Evolutionary conservation across 2,329 filamentous ascomycete genomes (phyloP).

Genomic region (Bipolaris victoriae): DNA sequence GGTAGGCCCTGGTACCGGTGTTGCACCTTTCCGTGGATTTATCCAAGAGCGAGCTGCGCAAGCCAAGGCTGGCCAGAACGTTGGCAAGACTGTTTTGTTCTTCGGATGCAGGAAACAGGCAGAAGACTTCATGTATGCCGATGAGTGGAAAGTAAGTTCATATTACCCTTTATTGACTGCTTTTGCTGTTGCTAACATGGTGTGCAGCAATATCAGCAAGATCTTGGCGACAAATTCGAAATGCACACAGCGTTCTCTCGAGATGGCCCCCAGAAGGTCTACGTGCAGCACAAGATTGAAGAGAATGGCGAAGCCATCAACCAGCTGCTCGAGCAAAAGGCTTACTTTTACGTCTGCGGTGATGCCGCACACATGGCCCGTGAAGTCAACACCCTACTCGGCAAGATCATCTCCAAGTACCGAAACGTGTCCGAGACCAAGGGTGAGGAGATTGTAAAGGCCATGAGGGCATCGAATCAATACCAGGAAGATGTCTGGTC

Average conservation of each 20-base stretch:
- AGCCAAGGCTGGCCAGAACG: constrained; percentile 77
- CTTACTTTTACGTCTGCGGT: constrained; percentile 97
- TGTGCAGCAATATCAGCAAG: constrained; percentile 76
- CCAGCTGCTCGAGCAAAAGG: constrained; percentile 81
- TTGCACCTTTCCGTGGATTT: constrained; percentile 94
- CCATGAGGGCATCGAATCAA: constrained; percentile 91
- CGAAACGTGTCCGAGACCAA: constrained; percentile 82
- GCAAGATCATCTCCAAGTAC: constrained; percentile 83
- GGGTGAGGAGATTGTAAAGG: constrained; percentile 95
- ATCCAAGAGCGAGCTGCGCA: constrained; percentile 90
- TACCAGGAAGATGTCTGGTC: constrained; percentile 87
- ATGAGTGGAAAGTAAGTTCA: constrained; percentile 85
- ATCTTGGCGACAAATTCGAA: constrained; percentile 86
- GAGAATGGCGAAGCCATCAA: constrained; percentile 85
- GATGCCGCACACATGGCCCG: constrained; percentile 97
- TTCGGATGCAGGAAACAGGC: constrained; percentile 86
- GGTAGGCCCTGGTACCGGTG: constrained; percentile 94
- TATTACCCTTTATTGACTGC: constrained; percentile 14
- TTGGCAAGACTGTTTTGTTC: constrained; percentile 89
- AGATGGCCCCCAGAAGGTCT: constrained; percentile 85
- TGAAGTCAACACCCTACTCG: constrained; percentile 87
- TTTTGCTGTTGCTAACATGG: constrained; percentile 20
- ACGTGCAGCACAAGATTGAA: constrained; percentile 91
- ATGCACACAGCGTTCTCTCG: constrained; percentile 96
- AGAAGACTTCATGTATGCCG: constrained; percentile 93